These are phyloP conservation scores for Oryza brachyantha DNA, from an alignment of 176 grass and related monocot genomes.

Conservation along the genomic window DNA sequence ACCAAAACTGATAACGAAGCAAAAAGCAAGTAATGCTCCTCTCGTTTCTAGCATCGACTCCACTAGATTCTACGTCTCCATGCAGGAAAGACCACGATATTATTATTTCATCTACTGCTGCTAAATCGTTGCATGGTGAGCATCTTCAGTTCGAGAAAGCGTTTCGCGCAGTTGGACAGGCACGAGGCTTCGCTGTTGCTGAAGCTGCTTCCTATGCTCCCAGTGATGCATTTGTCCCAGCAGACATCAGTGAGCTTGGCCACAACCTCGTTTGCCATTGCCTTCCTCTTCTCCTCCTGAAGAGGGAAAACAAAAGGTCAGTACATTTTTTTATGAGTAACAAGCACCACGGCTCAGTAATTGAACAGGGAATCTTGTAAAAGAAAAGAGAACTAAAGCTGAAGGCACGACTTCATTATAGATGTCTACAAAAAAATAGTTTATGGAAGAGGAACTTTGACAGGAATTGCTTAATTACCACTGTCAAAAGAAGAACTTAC, in stretches of 20 bases:
- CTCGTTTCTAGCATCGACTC: not conserved
- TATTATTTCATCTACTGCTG: not conserved
- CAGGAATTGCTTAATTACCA: not conserved
- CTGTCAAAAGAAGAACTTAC: not conserved
- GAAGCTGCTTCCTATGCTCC: slow-evolving; percentile 67
- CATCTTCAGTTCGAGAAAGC: slow-evolving; percentile 65
- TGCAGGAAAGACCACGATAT: not conserved
- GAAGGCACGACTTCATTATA: not conserved
- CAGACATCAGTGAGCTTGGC: slow-evolving; percentile 65
- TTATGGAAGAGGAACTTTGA: not conserved
- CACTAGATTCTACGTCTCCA: not conserved
- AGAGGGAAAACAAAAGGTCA: not conserved
- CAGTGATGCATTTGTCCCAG: slow-evolving; percentile 81
- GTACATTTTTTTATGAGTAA: slow-evolving; percentile 10
- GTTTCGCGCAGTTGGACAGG: slow-evolving; percentile 71
- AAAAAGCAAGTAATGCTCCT: not conserved
- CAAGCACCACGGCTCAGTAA: not conserved
- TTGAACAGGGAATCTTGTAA: not conserved
- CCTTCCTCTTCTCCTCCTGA: slow-evolving; percentile 77
- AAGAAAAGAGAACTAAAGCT: not conserved
- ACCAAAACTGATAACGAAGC: not conserved
- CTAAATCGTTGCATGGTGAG: slow-evolving; percentile 37
- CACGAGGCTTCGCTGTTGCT: slow-evolving; percentile 59
- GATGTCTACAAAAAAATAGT: not conserved
- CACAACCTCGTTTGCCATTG: slow-evolving; percentile 55